Percentiles rank a stretch among this genome's conserved stretches.
Evolutionary conservation across 495 filamentous ascomycete genomes (phyloP).

Genomic region (Neurospora sp.): DNA sequence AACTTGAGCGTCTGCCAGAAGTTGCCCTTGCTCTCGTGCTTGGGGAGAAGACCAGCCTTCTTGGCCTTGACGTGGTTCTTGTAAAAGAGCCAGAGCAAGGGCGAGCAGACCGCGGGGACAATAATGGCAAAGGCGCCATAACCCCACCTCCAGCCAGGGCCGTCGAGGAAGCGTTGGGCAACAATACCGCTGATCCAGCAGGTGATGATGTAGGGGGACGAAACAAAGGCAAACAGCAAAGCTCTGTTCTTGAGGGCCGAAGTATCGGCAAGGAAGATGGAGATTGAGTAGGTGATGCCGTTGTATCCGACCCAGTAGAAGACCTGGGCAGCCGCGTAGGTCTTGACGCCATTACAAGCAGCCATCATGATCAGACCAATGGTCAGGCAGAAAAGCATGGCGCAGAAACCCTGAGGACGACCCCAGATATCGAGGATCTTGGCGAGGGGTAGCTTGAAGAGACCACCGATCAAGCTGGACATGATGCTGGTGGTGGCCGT

Average conservation of each 20-base stretch:
- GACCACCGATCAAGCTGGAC: slow-evolving; percentile 48
- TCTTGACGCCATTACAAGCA: slow-evolving; percentile 36
- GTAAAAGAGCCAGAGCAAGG: slow-evolving; percentile 44
- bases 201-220: slow-evolving; percentile 58
- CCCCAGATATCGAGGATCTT: slow-evolving; percentile 60
- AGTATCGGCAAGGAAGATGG: slow-evolving; percentile 58
- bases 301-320: slow-evolving; percentile 47
- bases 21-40: slow-evolving; percentile 36
- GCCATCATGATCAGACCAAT: slow-evolving; percentile 43
- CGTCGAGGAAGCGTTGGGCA: slow-evolving; percentile 32
- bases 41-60: slow-evolving; percentile 38
- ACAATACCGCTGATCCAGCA: slow-evolving; percentile 41
- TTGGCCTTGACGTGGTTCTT: slow-evolving; percentile 51
- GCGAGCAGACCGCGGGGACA: slow-evolving; percentile 43
- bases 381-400: slow-evolving; percentile 28
- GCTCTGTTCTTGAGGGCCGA: slow-evolving; percentile 52
- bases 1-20: slow-evolving; percentile 36
- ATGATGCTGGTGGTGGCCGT: slow-evolving; percentile 39
- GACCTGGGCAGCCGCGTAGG: slow-evolving; percentile 41
- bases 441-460: slow-evolving; percentile 49
- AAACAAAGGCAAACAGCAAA: slow-evolving; percentile 49
- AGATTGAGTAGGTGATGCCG: slow-evolving; percentile 46
- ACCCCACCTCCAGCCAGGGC: slow-evolving; percentile 50
- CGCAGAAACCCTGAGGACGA: slow-evolving; percentile 36
- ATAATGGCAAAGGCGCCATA: slow-evolving; percentile 53